phyloP scores from a whole-genome alignment of 2,329 filamentous ascomycete genomes.

The Lasiodiplodia citricola region DNA sequence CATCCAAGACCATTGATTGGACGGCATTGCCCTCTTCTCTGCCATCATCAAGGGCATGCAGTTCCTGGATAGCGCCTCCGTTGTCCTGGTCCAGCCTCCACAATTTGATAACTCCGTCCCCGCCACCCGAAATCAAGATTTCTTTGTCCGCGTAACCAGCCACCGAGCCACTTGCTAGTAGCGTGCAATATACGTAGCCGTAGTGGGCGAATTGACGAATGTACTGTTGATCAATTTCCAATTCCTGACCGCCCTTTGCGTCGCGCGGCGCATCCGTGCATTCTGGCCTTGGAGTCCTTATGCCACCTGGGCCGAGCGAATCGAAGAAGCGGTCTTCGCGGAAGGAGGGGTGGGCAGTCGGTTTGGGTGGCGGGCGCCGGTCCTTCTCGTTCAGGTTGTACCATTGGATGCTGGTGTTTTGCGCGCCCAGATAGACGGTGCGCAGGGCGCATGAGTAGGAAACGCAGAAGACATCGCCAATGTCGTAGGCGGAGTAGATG shows the following conservation, averaged over 20 bases:
- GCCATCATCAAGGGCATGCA: conserved; percentile 69
- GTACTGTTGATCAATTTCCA: conserved; percentile 82
- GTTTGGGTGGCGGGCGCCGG: conserved; percentile 64
- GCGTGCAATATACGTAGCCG: conserved; percentile 96
- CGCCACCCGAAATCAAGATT: conserved; percentile 86
- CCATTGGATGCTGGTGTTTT: conserved; percentile 97
- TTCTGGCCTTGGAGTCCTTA: conserved; percentile 74
- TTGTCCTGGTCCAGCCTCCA: conserved; percentile 74
- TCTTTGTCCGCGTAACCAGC: conserved; percentile 66
- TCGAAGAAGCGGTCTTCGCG: conserved; percentile 92
- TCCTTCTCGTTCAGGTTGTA: conserved; percentile 72
- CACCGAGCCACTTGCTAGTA: conserved; percentile 75
- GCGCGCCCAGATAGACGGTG: conserved; percentile 88
- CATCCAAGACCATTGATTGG: conserved; percentile 83
- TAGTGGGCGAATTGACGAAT: conserved; percentile 90
- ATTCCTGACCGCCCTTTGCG: conserved; percentile 64
- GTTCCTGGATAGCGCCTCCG: conserved; percentile 69
- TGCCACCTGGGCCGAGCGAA: conserved; percentile 82
- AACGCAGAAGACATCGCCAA: conserved; percentile 96
- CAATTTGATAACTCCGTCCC: conserved; percentile 93
- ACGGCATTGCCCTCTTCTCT: conserved; percentile 64
- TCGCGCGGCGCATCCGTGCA: conserved; percentile 56
- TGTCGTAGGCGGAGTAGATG: conserved; percentile 91
- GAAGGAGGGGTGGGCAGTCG: conserved; percentile 73
- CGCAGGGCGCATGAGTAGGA: conserved; percentile 80